Percentiles rank a stretch among this genome's conserved stretches.
phyloP scores from a whole-genome alignment of 139 green algal species.

The Haematococcus lacustris region DNA sequence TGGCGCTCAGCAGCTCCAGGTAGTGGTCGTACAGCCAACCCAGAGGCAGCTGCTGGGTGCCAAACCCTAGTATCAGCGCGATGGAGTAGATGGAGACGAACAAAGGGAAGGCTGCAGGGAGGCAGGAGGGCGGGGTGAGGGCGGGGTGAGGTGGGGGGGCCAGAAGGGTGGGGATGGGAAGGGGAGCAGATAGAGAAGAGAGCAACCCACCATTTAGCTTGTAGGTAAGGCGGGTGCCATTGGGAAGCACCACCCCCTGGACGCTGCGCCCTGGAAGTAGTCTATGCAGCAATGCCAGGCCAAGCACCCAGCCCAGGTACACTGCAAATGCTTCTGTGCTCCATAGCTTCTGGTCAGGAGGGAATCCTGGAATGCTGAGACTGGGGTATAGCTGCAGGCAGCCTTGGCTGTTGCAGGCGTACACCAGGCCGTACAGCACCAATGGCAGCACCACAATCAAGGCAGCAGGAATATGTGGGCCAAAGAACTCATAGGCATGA shows the following conservation, averaged over 20 bases:
- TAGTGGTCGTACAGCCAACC: constrained; percentile 74
- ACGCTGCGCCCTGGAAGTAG: constrained; percentile 58
- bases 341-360: constrained; percentile 32
- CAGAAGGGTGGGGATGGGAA: too few species aligned
- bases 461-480: constrained; percentile 33
- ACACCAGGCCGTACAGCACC: constrained; percentile 36
- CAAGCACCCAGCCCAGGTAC: constrained; percentile 54
- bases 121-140: too few species aligned
- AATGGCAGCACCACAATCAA: constrained; percentile 30
- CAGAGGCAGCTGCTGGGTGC: constrained; percentile 38
- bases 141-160: too few species aligned
- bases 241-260: constrained; percentile 52
- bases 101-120: constrained; percentile 51
- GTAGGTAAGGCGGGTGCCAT: constrained; percentile 64
- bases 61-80: constrained; percentile 60
- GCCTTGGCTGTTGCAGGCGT: constrained; percentile 31
- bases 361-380: constrained; percentile 18
- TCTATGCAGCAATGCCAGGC: constrained; percentile 65
- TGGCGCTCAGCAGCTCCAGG: constrained; percentile 65
- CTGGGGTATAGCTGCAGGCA: constrained; percentile 36
- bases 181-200: too few species aligned
- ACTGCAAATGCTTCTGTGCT: constrained; percentile 43
- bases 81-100: constrained; percentile 50
- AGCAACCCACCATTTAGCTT: constrained; percentile 79
- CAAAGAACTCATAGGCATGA: constrained; percentile 58